Evolutionary conservation across 768 basidiomycete species (phyloP), one percentile per base, ranked within the genome.

Genomic region (Rhodotorula paludigena): DNA sequence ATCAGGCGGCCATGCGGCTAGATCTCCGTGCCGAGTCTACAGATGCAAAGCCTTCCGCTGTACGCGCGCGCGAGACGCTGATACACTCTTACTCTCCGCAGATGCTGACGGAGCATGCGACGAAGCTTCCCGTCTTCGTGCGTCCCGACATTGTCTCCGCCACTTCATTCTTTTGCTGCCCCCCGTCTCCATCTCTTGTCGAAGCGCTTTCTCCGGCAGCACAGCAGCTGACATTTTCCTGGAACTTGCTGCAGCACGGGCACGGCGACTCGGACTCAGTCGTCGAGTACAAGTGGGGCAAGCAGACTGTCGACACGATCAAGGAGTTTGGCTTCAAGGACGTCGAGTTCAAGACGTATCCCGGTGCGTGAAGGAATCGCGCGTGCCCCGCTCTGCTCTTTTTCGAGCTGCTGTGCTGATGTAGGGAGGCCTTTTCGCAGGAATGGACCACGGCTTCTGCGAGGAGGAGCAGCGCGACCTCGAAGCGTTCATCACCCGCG

Each of bases 41-140:
- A n/a, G n/a, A n/a, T n/a, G n/a, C n/a, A n/a, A n/a, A n/a, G n/a
- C n/a, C n/a, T 25, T 36, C 45, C n/a, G 8, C 25, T 5, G 36
- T 33, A 30, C 49, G 28, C 45, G 23, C 39, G 39, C 9, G 41
- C 15, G 35, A 6, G 25, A 45, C 23, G 3, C 21, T 23, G 44
- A 23, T 23, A 7, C 5, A 23, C 9, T 6, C 9, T 16, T 23
- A 6, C 32, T 59, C 8, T 38, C 58, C 60, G 33, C 64, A 90
- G 88, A 85, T 89, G 82, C 77, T 82, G 51, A 83, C 84, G 23
- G 79, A 82, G 16, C 81, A 86, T 72, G 85, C 86, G 25, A 79
- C 82, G 52, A 82, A 83, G 7, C 82, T 85, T 30, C 89, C 91
- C 2, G 82, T 93, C 36, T 93, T 94, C 79, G 69, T 63, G n/a